These are phyloP conservation scores for Vanrija humicola DNA, from an alignment of 1,284 basidiomycete genomes.

Conservation along the genomic window DNA sequence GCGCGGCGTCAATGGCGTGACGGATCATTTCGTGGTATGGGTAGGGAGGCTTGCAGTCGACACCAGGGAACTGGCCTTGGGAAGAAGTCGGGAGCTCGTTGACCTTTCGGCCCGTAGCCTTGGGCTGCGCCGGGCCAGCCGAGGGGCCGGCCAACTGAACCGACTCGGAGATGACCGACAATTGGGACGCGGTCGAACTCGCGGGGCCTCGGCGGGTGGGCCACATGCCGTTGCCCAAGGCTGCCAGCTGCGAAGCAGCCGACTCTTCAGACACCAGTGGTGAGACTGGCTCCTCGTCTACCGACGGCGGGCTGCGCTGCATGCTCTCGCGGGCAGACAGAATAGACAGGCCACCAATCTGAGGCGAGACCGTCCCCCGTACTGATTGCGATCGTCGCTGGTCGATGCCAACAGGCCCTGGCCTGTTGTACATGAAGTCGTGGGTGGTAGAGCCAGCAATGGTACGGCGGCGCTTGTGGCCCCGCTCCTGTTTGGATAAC, in stretches of 20 bases:
- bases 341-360: conserved; percentile 13
- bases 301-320: neutral
- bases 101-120: conserved; percentile 25
- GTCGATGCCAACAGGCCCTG: neutral
- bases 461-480: conserved; percentile 39
- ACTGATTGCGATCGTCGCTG: conserved; percentile 8
- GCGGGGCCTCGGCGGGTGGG: conserved; percentile 14
- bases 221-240: conserved; percentile 10
- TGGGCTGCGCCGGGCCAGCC: neutral
- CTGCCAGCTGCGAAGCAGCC: conserved; percentile 15
- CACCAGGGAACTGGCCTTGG: conserved; percentile 37
- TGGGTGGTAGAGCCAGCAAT: conserved; percentile 21
- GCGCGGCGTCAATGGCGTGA: conserved; percentile 45
- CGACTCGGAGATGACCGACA: conserved; percentile 24
- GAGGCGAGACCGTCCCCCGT: conserved; percentile 18
- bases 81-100: conserved; percentile 39
- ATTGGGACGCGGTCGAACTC: conserved; percentile 28
- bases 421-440: conserved; percentile 7
- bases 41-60: conserved; percentile 48
- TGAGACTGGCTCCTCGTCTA: conserved; percentile 22
- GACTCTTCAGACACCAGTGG: conserved; percentile 19
- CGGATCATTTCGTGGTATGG: conserved; percentile 49
- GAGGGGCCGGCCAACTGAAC: conserved; percentile 3
- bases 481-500: conserved; percentile 15
- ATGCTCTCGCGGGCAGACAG: conserved; percentile 11